Conservation (phyloP, 2,329 filamentous ascomycete species). For the Fusarium stilboides region DNA sequence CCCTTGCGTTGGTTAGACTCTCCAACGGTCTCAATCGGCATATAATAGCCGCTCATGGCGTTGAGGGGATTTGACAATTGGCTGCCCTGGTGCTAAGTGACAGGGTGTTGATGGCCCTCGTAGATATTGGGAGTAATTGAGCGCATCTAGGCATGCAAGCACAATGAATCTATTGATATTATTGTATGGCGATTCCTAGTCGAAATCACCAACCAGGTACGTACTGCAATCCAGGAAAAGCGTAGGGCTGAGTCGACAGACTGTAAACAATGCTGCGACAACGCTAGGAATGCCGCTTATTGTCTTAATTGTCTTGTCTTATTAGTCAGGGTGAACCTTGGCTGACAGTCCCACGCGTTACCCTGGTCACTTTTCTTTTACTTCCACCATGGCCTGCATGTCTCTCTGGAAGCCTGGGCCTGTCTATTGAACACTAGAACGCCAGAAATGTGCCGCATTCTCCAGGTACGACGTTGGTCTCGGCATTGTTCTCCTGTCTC, state of each 20-base stretch:
- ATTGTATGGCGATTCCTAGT: background rate
- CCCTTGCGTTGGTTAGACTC: conserved; percentile 13
- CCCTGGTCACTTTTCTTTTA: conserved; percentile 18
- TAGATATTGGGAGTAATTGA: background rate
- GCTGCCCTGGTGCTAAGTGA: background rate
- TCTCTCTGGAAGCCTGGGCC: conserved; percentile 13
- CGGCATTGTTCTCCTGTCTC: background rate
- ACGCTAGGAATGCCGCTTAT: conserved; percentile 21
- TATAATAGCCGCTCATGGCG: background rate
- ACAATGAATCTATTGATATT: background rate
- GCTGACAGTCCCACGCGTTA: conserved; percentile 5
- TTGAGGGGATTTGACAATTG: background rate
- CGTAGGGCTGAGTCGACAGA: conserved; percentile 26
- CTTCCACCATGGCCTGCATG: background rate
- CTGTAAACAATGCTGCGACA: conserved; percentile 10
- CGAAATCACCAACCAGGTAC: conserved; percentile 11
- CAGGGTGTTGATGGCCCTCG: background rate
- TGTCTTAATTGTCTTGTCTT: conserved; percentile 13
- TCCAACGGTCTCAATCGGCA: conserved; percentile 20
- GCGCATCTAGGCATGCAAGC: background rate
- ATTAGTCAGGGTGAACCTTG: conserved; percentile 1
- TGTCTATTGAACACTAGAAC: background rate
- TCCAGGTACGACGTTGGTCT: background rate
- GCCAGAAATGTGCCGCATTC: background rate
- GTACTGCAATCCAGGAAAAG: conserved; percentile 9